phyloP scores from a whole-genome alignment of 192 early-diverging fungal species.

The Mortierella hygrophila region DNA sequence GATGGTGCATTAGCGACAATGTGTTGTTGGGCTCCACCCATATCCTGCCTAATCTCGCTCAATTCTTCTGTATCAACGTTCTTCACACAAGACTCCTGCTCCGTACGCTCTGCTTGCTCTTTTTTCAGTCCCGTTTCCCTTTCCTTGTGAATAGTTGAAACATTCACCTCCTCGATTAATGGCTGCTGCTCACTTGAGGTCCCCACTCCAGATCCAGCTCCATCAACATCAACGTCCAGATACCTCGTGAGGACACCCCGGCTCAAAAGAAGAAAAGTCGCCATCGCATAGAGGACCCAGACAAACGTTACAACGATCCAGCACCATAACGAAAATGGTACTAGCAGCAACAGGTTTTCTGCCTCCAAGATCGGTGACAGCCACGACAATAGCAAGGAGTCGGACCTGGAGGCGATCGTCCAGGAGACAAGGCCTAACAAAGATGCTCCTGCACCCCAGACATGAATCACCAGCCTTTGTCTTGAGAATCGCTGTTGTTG shows the following conservation, averaged over 20 bases:
- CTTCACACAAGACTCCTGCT: neutral
- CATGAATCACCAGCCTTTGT: neutral
- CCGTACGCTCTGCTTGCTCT: neutral
- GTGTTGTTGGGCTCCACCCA: neutral
- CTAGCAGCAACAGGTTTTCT: neutral
- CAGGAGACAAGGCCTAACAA: neutral
- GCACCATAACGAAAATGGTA: neutral
- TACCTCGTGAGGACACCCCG: neutral
- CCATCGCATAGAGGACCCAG: neutral
- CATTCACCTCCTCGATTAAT: neutral
- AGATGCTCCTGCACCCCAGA: neutral
- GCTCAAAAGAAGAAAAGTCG: neutral
- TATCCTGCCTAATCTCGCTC: neutral
- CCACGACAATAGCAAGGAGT: neutral
- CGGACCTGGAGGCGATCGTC: neutral
- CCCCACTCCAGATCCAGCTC: neutral
- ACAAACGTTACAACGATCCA: neutral
- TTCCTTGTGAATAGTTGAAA: neutral
- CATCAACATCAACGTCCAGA: neutral
- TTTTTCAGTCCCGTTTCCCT: neutral
- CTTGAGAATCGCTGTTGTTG: neutral
- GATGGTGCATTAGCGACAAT: neutral
- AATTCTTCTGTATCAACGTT: neutral
- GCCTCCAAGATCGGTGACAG: neutral
- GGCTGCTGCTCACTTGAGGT: neutral